phyloP scores from a whole-genome alignment of 2,329 filamentous ascomycete genomes.

The Beauveria scarabaeidicola region DNA sequence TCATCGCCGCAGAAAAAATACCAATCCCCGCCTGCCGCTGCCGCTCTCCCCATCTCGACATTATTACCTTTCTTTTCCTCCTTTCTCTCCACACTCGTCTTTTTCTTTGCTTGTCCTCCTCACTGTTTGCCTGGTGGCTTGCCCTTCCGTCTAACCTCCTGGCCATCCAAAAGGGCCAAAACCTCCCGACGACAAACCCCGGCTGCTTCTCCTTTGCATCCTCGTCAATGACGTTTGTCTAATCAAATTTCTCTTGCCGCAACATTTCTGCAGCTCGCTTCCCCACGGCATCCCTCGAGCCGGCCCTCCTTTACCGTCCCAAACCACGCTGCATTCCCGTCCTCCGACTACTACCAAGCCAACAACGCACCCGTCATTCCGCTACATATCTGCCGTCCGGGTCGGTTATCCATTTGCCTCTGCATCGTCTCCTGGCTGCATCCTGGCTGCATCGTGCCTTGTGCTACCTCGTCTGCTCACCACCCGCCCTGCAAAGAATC shows the following conservation, averaged over 20 bases:
- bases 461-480: not conserved
- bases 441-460: not conserved
- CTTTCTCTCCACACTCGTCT: not conserved
- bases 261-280: constrained; percentile 1
- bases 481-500: not conserved
- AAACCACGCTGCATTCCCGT: not conserved
- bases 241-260: constrained; percentile 4
- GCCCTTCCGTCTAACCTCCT: not conserved
- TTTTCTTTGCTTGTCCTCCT: not conserved
- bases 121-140: not conserved
- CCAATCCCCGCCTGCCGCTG: not conserved
- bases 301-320: not conserved
- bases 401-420: not conserved
- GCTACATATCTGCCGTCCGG: not conserved
- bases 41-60: not conserved
- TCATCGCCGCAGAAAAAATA: not conserved
- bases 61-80: not conserved
- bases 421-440: not conserved
- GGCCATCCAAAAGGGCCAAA: not conserved
- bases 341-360: not conserved
- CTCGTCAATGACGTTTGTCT: constrained; percentile 3
- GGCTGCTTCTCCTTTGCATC: constrained; percentile 4
- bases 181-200: not conserved
- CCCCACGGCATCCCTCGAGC: not conserved
- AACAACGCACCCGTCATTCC: not conserved